Evolutionary conservation across 1,139 yeast species (phyloP).

Genomic region (Pneumocystis oryctolagi): DNA sequence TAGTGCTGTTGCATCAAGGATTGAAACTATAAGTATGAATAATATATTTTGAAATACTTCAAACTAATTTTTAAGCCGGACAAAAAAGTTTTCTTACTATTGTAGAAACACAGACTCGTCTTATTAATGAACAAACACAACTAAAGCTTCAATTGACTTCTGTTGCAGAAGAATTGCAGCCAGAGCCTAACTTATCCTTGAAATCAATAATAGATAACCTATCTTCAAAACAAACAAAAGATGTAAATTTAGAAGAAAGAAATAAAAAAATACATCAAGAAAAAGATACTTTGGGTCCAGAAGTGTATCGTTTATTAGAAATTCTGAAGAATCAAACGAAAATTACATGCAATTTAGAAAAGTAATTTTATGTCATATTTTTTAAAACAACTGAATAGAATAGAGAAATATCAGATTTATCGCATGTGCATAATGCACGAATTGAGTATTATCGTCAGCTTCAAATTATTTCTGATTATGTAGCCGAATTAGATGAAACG

Average conservation of each 20-base stretch:
- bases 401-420: slow-evolving; percentile 35
- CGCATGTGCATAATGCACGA: slow-evolving; percentile 44
- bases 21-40: not conserved
- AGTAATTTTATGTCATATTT: slow-evolving; percentile 29
- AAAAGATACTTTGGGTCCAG: not conserved
- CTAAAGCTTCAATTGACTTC: not conserved
- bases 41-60: not conserved
- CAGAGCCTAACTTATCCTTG: not conserved
- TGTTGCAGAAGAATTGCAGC: not conserved
- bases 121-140: not conserved
- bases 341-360: slow-evolving; percentile 21
- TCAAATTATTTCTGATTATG: slow-evolving; percentile 74
- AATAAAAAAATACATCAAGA: not conserved
- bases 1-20: not conserved
- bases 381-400: slow-evolving; percentile 29
- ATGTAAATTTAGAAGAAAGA: not conserved
- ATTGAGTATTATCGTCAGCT: slow-evolving; percentile 69
- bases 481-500: slow-evolving; percentile 21
- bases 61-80: not conserved
- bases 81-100: not conserved
- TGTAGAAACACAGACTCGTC: not conserved
- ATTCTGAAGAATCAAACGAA: slow-evolving; percentile 11
- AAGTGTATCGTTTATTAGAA: not conserved
- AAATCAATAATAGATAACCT: not conserved
- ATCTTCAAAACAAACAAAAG: not conserved